Evolutionary conservation across 1,139 yeast species (phyloP).

Genomic region (Candida dubliniensis): DNA sequence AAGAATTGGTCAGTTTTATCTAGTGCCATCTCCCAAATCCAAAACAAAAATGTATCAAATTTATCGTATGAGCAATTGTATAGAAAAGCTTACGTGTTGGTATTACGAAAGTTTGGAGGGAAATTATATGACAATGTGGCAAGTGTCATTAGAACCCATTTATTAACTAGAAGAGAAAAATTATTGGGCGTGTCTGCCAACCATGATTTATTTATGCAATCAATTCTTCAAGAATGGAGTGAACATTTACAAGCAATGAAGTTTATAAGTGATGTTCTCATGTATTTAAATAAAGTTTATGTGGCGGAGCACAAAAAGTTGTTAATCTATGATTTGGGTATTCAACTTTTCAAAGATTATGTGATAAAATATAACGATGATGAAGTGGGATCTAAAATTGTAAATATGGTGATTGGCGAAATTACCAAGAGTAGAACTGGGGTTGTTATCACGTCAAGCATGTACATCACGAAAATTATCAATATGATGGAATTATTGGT

Average conservation of each 20-base stretch:
- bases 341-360: slow-evolving; percentile 53
- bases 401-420: slow-evolving; percentile 53
- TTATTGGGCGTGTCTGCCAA: slow-evolving; percentile 21
- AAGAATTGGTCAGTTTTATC: slow-evolving; percentile 70
- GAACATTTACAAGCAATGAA: slow-evolving; percentile 76
- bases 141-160: slow-evolving; percentile 49
- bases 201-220: slow-evolving; percentile 44
- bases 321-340: slow-evolving; percentile 73
- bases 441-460: slow-evolving; percentile 54
- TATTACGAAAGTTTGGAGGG: slow-evolving; percentile 71
- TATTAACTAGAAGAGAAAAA: slow-evolving; percentile 32
- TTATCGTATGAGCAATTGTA: slow-evolving; percentile 85
- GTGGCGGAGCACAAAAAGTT: slow-evolving; percentile 71
- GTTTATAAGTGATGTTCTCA: slow-evolving; percentile 79
- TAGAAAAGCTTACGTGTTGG: slow-evolving; percentile 77
- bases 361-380: slow-evolving; percentile 42
- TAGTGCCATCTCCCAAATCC: slow-evolving; percentile 78
- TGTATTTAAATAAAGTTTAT: slow-evolving; percentile 85
- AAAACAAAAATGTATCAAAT: slow-evolving; percentile 68
- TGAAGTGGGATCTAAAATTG: slow-evolving; percentile 53
- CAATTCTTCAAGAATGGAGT: slow-evolving; percentile 62
- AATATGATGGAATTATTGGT: slow-evolving; percentile 64
- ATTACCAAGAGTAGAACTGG: slow-evolving; percentile 63
- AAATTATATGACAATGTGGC: slow-evolving; percentile 66
- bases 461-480: slow-evolving; percentile 59